Evolutionary conservation across 1,284 basidiomycete species (phyloP).

Genomic region (Moniliophthora roreri): DNA sequence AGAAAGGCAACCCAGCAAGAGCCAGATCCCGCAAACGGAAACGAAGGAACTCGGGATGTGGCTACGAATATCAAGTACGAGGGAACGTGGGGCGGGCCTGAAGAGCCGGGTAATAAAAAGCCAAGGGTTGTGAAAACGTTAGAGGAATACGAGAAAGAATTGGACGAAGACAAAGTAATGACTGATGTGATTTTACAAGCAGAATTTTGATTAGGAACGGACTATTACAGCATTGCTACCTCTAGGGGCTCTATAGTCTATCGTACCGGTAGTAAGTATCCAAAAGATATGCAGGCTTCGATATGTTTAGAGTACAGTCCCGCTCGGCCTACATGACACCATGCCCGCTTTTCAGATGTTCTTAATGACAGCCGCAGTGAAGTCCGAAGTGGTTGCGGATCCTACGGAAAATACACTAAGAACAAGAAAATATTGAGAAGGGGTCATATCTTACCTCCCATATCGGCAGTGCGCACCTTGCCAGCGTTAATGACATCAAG

Average conservation of each 20-base stretch:
- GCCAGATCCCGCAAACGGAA: not conserved
- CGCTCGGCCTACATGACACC: not conserved
- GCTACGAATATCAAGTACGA: slow-evolving; percentile 21
- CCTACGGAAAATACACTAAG: slow-evolving; percentile 41
- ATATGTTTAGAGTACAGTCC: not conserved
- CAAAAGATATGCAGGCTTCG: not conserved
- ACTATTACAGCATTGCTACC: slow-evolving; percentile 1
- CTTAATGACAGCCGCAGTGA: slow-evolving; percentile 88
- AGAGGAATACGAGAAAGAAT: slow-evolving; percentile 52
- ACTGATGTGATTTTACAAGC: slow-evolving; percentile 40
- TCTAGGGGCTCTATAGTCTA: slow-evolving; percentile 4
- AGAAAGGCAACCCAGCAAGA: slow-evolving; percentile 31
- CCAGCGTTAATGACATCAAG: slow-evolving; percentile 92
- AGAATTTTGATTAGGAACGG: slow-evolving; percentile 16
- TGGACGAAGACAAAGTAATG: slow-evolving; percentile 48
- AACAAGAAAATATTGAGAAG: not conserved
- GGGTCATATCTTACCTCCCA: slow-evolving; percentile 73
- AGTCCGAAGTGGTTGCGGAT: slow-evolving; percentile 86
- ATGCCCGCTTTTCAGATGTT: slow-evolving; percentile 39
- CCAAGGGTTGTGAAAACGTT: slow-evolving; percentile 31
- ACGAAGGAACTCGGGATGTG: not conserved
- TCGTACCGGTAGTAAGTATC: not conserved
- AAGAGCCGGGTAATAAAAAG: slow-evolving; percentile 40
- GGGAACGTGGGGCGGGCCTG: slow-evolving; percentile 10
- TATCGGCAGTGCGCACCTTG: slow-evolving; percentile 92